Evolutionary conservation across 108 stramenopile genomes (phyloP), one percentile per base, ranked within the genome.

Genomic region (Fragilariopsis cylindrus): DNA sequence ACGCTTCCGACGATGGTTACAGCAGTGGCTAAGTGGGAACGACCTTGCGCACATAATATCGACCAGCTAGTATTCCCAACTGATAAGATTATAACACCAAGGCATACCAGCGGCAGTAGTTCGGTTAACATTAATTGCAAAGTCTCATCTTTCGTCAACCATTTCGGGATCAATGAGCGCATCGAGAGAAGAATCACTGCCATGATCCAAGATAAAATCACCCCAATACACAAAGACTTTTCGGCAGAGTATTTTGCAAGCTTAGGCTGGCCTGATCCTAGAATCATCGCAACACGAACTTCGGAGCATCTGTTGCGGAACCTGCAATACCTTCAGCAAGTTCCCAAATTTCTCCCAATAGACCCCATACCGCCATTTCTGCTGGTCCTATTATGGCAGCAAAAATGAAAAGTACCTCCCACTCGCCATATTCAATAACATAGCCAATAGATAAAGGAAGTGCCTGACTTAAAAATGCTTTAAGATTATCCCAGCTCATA

Each of bases 321-420:
- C 81, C 82, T 46, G 39, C 46, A 47, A 65, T 39, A 6, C 42
- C 46, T 65, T 65, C 64, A 7, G 13, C 45, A 47, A 65, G 43
- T 63, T 62, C 77, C 84, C 82, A 87, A 16, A 84, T 7, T n/a
- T 75, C 65, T 63, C 79, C 76, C 6, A 86, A 21, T n/a, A 88
- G 43, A 40, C 74, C 79, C 75, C 81, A 89, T 11, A 81, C 79
- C 9, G 82, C 84, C 12, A 89, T 80, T 63, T 84, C 78, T 44
- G 78, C 83, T 30, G 79, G 60, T 48, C 82, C 84, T 57, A 82
- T 16, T 7, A 16, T n/a, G 13, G 46, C 48, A 47, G 84, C 72
- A 73, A 84, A 82, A 39, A 88, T n/a, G 3, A 80, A 73, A 4
- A 88, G 70, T 7, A 76, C 54, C 40, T 83, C 87, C 81, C 87